Evolutionary conservation across 164 flowering plant genomes (phyloP), one percentile per base, ranked within the genome.

Genomic region (Tinospora cordifolia): DNA sequence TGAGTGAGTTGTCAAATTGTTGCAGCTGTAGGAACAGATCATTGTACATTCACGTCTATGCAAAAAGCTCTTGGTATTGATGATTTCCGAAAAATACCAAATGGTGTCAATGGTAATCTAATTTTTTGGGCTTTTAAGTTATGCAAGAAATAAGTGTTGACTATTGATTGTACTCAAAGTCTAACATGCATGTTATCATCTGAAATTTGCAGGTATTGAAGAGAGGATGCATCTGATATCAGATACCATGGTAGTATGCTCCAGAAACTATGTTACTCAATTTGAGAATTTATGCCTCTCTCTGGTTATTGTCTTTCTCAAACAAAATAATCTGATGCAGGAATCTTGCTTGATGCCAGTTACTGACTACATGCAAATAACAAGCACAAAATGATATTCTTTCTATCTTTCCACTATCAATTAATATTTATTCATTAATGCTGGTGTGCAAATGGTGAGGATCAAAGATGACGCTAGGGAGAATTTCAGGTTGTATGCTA

Each of bases 201-300:
- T n/a, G 36, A 1, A 14, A 30, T 57, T 30, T 69, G 30, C 71
- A 94, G 99, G 99, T 69, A 83, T 94, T 67, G 99, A 94, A 78
- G 99, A 94, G 85, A 87, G 97, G 78, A 94, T 94, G 98, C 97
- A 89, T 81, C 75, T 94, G 67, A 81, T 94, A 68, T 94, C 98
- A 98, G 90, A 92, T 69, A 80, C 85, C 3, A 84, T 94, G 98
- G 99, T 94, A 97, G 99, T 94, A 86, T 51, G 59, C 59, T 46
- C 71, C 25, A 67, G 19, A 67, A 59, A 27, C 62, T 15, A 39
- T 47, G 36, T 41, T 49, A 69, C 34, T 58, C 19, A 3, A 49
- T 22, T 65, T 72, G 59, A 64, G 64, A 58, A 51, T 8, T 65
- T 13, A 19, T 34, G 58, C 44, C 65, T 41, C 39, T 25, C 38